Conservation (phyloP, 805 yeast genomes). For the Schizosaccharomyces cryophilus region DNA sequence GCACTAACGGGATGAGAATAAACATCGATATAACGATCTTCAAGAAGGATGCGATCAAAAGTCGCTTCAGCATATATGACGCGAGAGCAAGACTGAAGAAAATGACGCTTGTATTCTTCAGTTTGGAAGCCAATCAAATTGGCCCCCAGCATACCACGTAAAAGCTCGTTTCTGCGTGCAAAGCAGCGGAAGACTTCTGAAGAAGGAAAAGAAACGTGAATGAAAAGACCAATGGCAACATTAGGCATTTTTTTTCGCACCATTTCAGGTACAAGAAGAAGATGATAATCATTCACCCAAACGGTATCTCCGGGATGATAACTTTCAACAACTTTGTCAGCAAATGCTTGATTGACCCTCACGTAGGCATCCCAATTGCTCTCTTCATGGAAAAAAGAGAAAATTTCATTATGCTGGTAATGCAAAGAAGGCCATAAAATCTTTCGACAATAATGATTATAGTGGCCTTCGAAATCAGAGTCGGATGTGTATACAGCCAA, state of each 20-base stretch:
- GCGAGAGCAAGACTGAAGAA: constrained; percentile 69
- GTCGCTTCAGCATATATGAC: constrained; percentile 64
- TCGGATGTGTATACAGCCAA: constrained; percentile 50
- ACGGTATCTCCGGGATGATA: constrained; percentile 52
- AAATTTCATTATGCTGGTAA: constrained; percentile 88
- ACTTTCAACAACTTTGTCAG: constrained; percentile 41
- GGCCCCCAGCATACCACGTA: constrained; percentile 73
- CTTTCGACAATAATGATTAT: constrained; percentile 75
- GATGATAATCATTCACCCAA: constrained; percentile 90
- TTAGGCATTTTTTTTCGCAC: constrained; percentile 48
- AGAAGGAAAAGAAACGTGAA: constrained; percentile 87
- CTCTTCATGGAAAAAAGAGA: constrained; percentile 81
- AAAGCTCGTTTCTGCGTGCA: constrained; percentile 56
- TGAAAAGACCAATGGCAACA: constrained; percentile 74
- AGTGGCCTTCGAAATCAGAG: constrained; percentile 67
- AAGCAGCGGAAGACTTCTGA: constrained; percentile 84
- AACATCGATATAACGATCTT: constrained; percentile 16
- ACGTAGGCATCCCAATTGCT: constrained; percentile 80
- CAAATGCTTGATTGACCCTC: constrained; percentile 49
- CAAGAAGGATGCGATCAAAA: constrained; percentile 41
- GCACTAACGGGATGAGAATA: constrained; percentile 19
- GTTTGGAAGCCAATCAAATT: constrained; percentile 76
- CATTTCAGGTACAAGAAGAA: constrained; percentile 67
- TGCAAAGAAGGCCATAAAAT: constrained; percentile 88
- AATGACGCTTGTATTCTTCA: constrained; percentile 79